Evolutionary conservation across 768 basidiomycete species (phyloP).

Genomic region (Brasilioporus rufonigricans): DNA sequence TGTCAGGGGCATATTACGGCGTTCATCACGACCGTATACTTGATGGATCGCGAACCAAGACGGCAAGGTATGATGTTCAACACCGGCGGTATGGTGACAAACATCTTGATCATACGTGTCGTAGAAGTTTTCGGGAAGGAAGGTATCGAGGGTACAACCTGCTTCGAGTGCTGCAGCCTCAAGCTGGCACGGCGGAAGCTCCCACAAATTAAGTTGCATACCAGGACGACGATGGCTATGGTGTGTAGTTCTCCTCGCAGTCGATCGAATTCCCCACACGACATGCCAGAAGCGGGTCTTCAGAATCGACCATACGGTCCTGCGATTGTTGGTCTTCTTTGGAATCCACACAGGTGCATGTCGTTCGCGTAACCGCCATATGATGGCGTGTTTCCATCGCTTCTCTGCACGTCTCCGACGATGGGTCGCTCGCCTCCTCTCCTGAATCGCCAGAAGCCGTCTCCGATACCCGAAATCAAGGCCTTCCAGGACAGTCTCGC

Average conservation of each 20-base stretch:
- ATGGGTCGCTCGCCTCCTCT: constrained; percentile 41
- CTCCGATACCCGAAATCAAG: constrained; percentile 63
- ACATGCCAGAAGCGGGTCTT: constrained; percentile 3
- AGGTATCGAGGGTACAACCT: constrained; percentile 53
- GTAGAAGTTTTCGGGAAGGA: constrained; percentile 43
- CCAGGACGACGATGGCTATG: constrained; percentile 32
- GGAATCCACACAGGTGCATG: constrained; percentile 54
- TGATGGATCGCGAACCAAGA: constrained; percentile 22
- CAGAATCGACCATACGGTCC: constrained; percentile 11
- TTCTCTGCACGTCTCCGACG: constrained; percentile 44
- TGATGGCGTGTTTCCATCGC: constrained; percentile 60
- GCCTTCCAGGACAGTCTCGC: constrained; percentile 72
- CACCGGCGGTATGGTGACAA: background rate
- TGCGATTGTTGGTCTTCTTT: constrained; percentile 23
- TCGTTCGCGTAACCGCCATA: constrained; percentile 55
- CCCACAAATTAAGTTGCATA: constrained; percentile 64
- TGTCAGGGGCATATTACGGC: constrained; percentile 38
- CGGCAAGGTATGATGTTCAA: background rate
- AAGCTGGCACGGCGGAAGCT: constrained; percentile 51
- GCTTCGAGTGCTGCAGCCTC: constrained; percentile 67
- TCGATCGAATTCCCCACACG: no score
- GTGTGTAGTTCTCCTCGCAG: background rate
- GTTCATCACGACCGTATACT: constrained; percentile 16
- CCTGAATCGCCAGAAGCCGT: constrained; percentile 48
- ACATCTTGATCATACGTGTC: constrained; percentile 12